Base-by-base conservation (phyloP, 2,329 filamentous ascomycete genomes). In the Aureobasidium sp. region DNA sequence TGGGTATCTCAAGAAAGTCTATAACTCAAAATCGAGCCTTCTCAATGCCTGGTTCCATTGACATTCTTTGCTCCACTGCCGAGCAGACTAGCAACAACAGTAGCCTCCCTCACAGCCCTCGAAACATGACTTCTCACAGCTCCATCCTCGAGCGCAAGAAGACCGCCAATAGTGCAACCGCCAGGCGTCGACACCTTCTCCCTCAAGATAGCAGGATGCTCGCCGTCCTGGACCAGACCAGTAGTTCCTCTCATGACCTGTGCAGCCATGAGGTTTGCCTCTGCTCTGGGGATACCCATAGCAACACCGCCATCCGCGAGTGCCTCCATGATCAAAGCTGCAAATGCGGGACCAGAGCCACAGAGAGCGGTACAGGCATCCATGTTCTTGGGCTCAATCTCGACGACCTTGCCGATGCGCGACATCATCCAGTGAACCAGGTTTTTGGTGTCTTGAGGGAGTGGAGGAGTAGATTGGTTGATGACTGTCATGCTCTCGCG, bases 401-500 rank as follows among this genome's bases (percentile, higher is more conserved):
- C 83, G 20, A 87, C 82, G 17, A 90, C 86, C 44, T 86, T 82
- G 52, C 89, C 89, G 63, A 92, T 88, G 58, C 84, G 82, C 70
- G 79, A 84, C 79, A 93, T 93, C 69, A 92, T 88, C 86, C 88
- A 91, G 34, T 83, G 85, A 20, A 91, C 82, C 12, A 92, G 80
- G 20, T 70, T 64, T 70, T 82, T 77, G 34, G 81, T 80, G 20
- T 78, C 75, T 1, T 79, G 70, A 5, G 81, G 78, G 15, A 90
- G 77, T 3, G 85, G 81, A 9, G 86, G 84, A 9, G 77, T 79
- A 7, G 81, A 79, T 0, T 81, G 85, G 52, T 84, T 86, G 67
- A 96, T 87, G 60, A 94, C 79, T 9, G 79, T 93, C 89, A 94
- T 94, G 67, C 84, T 87, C 74, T 95, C 87, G 51, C 89, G 79